A percentile compares a stretch with the other conserved stretches of the same genome.
Evolutionary conservation across 495 filamentous ascomycete genomes (phyloP).

Genomic region (Penicillium verhagenii): DNA sequence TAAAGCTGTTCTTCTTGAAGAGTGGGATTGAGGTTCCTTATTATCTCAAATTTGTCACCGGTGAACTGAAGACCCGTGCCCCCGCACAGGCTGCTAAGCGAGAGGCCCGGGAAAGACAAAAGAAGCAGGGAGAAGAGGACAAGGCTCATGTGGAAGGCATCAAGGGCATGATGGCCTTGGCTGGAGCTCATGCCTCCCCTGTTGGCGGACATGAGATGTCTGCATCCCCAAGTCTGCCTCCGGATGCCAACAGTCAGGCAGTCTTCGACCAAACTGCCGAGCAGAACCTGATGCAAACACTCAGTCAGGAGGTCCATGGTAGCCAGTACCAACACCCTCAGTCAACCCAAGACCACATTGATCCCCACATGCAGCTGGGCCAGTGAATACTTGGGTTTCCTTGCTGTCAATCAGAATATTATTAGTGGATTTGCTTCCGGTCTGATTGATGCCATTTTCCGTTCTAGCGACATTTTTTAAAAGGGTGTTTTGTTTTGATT

Average conservation of each 20-base stretch:
- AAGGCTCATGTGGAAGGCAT: slow-evolving; percentile 70
- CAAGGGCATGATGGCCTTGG: slow-evolving; percentile 65
- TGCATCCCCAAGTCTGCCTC: slow-evolving; percentile 43
- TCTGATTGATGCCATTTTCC: neutral
- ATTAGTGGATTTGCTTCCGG: neutral
- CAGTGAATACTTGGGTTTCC: slow-evolving; percentile 23
- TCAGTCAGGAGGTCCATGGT: slow-evolving; percentile 49
- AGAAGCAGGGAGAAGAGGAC: slow-evolving; percentile 66
- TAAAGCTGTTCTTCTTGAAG: slow-evolving; percentile 95
- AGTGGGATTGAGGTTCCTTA: slow-evolving; percentile 90
- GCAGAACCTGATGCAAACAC: slow-evolving; percentile 50
- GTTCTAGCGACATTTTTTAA: neutral
- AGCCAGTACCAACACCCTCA: slow-evolving; percentile 37
- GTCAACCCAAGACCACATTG: slow-evolving; percentile 34
- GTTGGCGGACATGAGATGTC: slow-evolving; percentile 46
- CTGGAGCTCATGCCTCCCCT: slow-evolving; percentile 43
- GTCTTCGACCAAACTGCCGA: slow-evolving; percentile 47
- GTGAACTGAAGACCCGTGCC: slow-evolving; percentile 89
- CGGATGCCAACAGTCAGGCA: slow-evolving; percentile 34
- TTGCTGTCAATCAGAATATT: neutral
- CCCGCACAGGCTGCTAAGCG: slow-evolving; percentile 78
- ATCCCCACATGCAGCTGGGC: slow-evolving; percentile 40
- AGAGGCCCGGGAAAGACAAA: slow-evolving; percentile 71
- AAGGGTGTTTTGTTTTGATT: neutral
- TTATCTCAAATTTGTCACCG: slow-evolving; percentile 87